Evolutionary conservation across 768 basidiomycete genomes (phyloP).

Genomic region (Lactifluus volemus): DNA sequence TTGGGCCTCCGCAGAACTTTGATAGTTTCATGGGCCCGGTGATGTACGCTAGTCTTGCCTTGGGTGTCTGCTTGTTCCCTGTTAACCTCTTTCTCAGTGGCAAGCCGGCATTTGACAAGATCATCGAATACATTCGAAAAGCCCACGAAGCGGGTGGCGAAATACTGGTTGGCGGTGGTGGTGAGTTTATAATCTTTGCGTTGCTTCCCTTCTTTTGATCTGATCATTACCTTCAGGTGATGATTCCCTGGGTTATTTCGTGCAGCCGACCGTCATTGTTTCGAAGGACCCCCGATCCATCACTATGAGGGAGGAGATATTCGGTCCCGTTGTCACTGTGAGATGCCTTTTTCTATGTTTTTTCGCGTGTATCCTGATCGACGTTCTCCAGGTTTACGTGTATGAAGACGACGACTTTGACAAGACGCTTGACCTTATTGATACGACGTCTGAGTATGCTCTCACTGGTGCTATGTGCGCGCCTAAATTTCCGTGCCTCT

Average conservation of each 20-base stretch:
- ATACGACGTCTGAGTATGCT: slow-evolving; percentile 79
- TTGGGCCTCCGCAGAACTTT: slow-evolving; percentile 71
- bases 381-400: slow-evolving; percentile 56
- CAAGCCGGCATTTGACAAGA: slow-evolving; percentile 82
- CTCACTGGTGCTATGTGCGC: slow-evolving; percentile 91
- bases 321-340: slow-evolving; percentile 91
- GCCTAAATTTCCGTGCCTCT: neutral
- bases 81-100: slow-evolving; percentile 38
- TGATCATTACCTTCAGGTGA: slow-evolving; percentile 43
- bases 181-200: slow-evolving; percentile 30
- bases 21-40: slow-evolving; percentile 92
- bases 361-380: neutral
- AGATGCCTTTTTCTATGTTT: slow-evolving; percentile 16
- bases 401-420: slow-evolving; percentile 86
- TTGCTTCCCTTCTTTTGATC: neutral
- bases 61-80: neutral
- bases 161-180: slow-evolving; percentile 76
- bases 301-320: slow-evolving; percentile 93
- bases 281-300: slow-evolving; percentile 84
- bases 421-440: slow-evolving; percentile 77
- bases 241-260: slow-evolving; percentile 86
- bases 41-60: slow-evolving; percentile 46
- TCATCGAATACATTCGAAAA: slow-evolving; percentile 71
- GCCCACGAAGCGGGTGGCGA: slow-evolving; percentile 88
- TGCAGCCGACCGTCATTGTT: slow-evolving; percentile 90